These are phyloP conservation scores for Cladosporium sp. DNA, from an alignment of 2,329 filamentous ascomycete genomes.

Conservation along the genomic window DNA sequence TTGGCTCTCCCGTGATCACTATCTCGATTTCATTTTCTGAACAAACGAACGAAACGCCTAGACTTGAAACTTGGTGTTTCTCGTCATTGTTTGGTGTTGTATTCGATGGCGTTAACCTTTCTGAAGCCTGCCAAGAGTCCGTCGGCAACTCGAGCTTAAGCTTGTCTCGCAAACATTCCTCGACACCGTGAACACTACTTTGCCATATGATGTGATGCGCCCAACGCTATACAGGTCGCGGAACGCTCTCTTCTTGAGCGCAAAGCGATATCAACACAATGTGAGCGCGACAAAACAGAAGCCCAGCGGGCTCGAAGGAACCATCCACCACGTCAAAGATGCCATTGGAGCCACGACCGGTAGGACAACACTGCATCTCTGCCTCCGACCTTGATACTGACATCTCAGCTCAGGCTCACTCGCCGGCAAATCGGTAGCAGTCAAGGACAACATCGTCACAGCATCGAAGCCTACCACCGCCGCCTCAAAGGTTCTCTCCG, in stretches of 20 bases:
- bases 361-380: neutral
- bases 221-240: slow-evolving; percentile 13
- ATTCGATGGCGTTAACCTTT: neutral
- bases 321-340: neutral
- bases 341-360: neutral
- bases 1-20: neutral
- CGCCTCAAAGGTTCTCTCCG: slow-evolving; percentile 69
- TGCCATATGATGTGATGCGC: slow-evolving; percentile 17
- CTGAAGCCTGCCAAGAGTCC: neutral
- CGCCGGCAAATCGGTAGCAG: slow-evolving; percentile 42
- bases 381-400: neutral
- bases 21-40: no score
- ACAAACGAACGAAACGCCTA: neutral
- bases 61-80: neutral
- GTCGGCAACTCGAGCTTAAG: neutral
- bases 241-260: slow-evolving; percentile 8
- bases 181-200: neutral
- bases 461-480: slow-evolving; percentile 66
- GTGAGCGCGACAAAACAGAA: slow-evolving; percentile 6
- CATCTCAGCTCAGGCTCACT: slow-evolving; percentile 5
- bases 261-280: slow-evolving; percentile 13
- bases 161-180: neutral
- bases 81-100: neutral
- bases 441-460: slow-evolving; percentile 56
- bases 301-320: slow-evolving; percentile 10